Evolutionary conservation across 1,284 basidiomycete genomes (phyloP).

Genomic region (Tilletia horrida): DNA sequence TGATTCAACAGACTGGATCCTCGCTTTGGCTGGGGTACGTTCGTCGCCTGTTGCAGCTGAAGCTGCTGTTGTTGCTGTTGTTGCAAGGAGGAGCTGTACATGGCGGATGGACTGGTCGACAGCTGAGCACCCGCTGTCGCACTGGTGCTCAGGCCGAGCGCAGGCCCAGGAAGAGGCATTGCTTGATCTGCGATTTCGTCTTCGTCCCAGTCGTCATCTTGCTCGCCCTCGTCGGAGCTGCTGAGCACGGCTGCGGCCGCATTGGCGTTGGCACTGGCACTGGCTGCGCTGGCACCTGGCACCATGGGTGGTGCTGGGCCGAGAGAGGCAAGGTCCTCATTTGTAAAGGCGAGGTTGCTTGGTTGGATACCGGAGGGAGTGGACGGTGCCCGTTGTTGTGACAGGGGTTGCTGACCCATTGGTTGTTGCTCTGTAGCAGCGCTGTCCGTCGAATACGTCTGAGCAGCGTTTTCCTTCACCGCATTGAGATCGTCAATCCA

Average conservation of each 20-base stretch:
- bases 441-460: slow-evolving; percentile 18
- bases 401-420: neutral
- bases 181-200: slow-evolving; percentile 45
- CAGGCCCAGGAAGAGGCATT: slow-evolving; percentile 39
- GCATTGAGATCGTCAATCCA: slow-evolving; percentile 84
- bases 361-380: neutral
- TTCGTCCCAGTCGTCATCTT: slow-evolving; percentile 44
- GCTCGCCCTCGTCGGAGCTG: slow-evolving; percentile 39
- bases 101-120: slow-evolving; percentile 4
- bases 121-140: neutral
- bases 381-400: neutral
- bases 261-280: neutral
- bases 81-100: neutral
- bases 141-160: slow-evolving; percentile 10
- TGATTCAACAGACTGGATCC: slow-evolving; percentile 33
- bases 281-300: neutral
- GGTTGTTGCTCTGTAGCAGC: neutral
- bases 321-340: slow-evolving; percentile 11
- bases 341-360: neutral
- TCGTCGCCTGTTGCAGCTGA: slow-evolving; percentile 7
- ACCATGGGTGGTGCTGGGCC: neutral
- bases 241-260: slow-evolving; percentile 25
- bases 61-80: slow-evolving; percentile 23
- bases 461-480: slow-evolving; percentile 62
- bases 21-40: neutral